These are phyloP conservation scores for Podosphaera xanthii DNA, from an alignment of 2,329 filamentous ascomycete species.

Conservation along the genomic window DNA sequence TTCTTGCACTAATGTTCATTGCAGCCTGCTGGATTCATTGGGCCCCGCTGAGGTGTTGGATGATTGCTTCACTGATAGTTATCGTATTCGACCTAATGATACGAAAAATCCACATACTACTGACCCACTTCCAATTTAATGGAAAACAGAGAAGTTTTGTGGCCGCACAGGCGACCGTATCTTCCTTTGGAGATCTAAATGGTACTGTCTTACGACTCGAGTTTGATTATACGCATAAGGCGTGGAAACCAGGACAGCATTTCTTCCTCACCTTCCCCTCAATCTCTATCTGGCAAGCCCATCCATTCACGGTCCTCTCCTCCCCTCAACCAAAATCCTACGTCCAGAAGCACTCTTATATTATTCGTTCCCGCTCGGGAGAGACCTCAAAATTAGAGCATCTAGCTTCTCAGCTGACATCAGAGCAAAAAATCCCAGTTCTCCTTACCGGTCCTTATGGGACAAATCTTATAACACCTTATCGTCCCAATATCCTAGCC, in stretches of 20 bases:
- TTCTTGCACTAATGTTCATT: slow-evolving; percentile 51
- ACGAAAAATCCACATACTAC: slow-evolving; percentile 30
- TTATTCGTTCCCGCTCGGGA: slow-evolving; percentile 33
- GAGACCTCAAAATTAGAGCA: slow-evolving; percentile 23
- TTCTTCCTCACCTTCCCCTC: slow-evolving; percentile 55
- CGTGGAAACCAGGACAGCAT: slow-evolving; percentile 44
- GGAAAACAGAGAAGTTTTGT: slow-evolving; percentile 17
- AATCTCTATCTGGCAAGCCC: slow-evolving; percentile 51
- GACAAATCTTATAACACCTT: slow-evolving; percentile 13
- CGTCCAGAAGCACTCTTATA: slow-evolving; percentile 27
- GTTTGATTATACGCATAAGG: slow-evolving; percentile 44
- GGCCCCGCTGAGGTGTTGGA: slow-evolving; percentile 42
- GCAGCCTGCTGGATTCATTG: slow-evolving; percentile 59
- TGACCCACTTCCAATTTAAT: slow-evolving; percentile 35
- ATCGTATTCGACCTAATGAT: slow-evolving; percentile 41
- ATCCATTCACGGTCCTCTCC: slow-evolving; percentile 57
- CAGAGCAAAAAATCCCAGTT: slow-evolving; percentile 24
- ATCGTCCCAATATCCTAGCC: slow-evolving; percentile 24
- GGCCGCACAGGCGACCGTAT: slow-evolving; percentile 18
- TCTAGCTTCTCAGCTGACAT: slow-evolving; percentile 17
- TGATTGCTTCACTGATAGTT: slow-evolving; percentile 40
- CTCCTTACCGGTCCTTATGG: slow-evolving; percentile 44
- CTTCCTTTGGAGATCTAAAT: slow-evolving; percentile 30
- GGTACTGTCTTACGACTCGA: slow-evolving; percentile 44
- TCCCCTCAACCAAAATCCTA: slow-evolving; percentile 32